A percentile compares a stretch with the other conserved stretches of the same genome.
These are phyloP conservation scores for Ephemerocybe angulata DNA, from an alignment of 768 basidiomycete species.

Conservation along the genomic window DNA sequence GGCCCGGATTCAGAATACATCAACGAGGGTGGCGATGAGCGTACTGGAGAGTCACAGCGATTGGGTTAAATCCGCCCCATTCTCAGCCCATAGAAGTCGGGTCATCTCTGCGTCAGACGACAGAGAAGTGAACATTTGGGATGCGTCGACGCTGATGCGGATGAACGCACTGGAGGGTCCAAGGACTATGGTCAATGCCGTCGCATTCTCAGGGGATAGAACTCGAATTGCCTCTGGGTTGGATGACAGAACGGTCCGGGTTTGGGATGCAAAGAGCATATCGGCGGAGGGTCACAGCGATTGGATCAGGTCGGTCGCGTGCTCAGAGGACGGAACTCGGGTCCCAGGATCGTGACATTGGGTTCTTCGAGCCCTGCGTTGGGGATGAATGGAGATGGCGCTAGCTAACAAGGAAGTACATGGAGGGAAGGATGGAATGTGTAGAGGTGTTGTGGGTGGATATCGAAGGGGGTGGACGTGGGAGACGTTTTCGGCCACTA, in stretches of 20 bases:
- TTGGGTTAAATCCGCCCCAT: too few species aligned
- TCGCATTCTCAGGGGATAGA: conserved; percentile 17
- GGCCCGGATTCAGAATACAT: too few species aligned
- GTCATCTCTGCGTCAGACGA: background rate
- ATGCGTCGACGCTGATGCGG: conserved; percentile 5
- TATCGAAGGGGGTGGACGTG: too few species aligned
- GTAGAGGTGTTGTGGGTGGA: too few species aligned
- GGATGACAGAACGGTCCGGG: conserved; percentile 8
- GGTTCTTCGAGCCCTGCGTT: too few species aligned
- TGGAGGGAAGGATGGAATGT: too few species aligned
- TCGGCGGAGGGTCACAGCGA: conserved; percentile 13
- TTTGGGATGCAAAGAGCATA: conserved; percentile 3
- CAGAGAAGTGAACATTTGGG: conserved; percentile 8
- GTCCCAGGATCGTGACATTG: too few species aligned
- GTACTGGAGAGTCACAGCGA: too few species aligned
- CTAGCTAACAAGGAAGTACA: too few species aligned
- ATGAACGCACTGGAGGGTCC: conserved; percentile 6
- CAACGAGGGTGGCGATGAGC: too few species aligned
- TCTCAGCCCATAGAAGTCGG: conserved; percentile 1
- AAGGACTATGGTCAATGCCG: conserved; percentile 1
- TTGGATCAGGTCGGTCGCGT: conserved; percentile 17
- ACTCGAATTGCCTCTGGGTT: conserved; percentile 12
- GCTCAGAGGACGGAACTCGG: conserved; percentile 5
- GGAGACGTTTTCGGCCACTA: too few species aligned
- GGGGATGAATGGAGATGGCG: too few species aligned